Percentiles rank a stretch among this genome's conserved stretches.
Conservation (phyloP, 352 stramenopile species). For the Pythium dissotocum region DNA sequence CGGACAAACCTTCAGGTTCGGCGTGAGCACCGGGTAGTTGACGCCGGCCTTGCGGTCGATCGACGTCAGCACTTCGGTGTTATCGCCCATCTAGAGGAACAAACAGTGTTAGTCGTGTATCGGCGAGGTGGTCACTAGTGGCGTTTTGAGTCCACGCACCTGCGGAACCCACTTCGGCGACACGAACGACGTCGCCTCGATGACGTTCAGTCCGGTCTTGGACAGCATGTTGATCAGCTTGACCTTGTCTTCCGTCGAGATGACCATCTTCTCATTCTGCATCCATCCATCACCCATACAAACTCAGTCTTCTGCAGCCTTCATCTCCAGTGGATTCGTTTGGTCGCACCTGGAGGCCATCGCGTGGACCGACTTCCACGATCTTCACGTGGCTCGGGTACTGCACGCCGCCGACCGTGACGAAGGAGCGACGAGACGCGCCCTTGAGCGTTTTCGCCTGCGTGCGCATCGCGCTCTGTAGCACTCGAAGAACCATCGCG, state of each 20-base stretch:
- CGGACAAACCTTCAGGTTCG: conserved; percentile 89
- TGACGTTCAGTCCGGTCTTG: conserved; percentile 82
- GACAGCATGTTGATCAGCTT: conserved; percentile 91
- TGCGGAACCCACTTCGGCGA: conserved; percentile 97
- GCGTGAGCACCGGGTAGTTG: conserved; percentile 91
- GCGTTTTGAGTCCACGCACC: conserved; percentile 30
- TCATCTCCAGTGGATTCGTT: no score
- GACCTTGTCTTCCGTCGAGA: conserved; percentile 92
- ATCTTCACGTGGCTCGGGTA: conserved; percentile 88
- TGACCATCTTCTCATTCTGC: conserved; percentile 91
- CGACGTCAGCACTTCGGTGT: conserved; percentile 81
- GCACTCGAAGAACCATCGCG: conserved; percentile 22
- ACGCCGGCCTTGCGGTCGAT: conserved; percentile 82
- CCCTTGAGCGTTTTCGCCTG: conserved; percentile 11
- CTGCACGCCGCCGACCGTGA: conserved; percentile 28
- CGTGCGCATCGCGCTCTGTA: conserved; percentile 13
- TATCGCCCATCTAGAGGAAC: conserved; percentile 91
- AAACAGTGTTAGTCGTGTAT: neutral
- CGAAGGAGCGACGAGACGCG: conserved; percentile 26
- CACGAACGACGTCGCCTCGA: conserved; percentile 96
- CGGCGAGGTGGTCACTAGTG: no score
- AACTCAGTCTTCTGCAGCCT: neutral
- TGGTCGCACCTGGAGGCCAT: conserved; percentile 86
- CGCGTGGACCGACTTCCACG: conserved; percentile 94
- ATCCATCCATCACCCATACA: neutral